phyloP scores from a whole-genome alignment of 2,329 filamentous ascomycete species.

The Fusarium nelsonii region DNA sequence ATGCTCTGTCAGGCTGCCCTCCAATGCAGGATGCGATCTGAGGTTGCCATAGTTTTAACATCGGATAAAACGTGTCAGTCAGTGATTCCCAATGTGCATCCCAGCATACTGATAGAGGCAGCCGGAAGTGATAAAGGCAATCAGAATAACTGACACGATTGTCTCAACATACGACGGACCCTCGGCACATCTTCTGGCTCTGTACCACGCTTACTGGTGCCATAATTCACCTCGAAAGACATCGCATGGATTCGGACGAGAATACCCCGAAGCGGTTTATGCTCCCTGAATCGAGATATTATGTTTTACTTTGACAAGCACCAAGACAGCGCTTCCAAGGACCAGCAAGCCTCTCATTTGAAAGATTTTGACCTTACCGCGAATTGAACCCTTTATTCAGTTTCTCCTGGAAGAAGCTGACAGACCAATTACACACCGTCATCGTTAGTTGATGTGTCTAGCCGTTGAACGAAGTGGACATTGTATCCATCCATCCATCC shows the following conservation, averaged over 20 bases:
- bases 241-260: conserved; percentile 16
- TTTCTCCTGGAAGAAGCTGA: conserved; percentile 31
- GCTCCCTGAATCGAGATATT: neutral
- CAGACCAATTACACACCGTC: conserved; percentile 16
- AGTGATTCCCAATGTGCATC: neutral
- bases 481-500: conserved; percentile 24
- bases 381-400: conserved; percentile 2
- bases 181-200: conserved; percentile 18
- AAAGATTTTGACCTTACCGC: conserved; percentile 1
- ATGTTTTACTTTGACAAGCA: neutral
- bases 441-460: conserved; percentile 26
- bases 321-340: neutral
- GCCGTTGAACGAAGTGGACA: conserved; percentile 32
- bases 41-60: conserved; percentile 15
- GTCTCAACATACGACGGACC: conserved; percentile 15
- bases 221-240: conserved; percentile 13
- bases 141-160: neutral
- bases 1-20: conserved; percentile 30
- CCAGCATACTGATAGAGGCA: neutral
- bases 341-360: neutral
- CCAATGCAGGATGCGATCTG: conserved; percentile 36
- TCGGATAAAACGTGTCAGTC: neutral
- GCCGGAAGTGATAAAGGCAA: neutral
- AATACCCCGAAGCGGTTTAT: conserved; percentile 8
- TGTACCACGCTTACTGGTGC: conserved; percentile 27